These are phyloP conservation scores for Hypoxylon rubiginosum DNA, from an alignment of 2,329 filamentous ascomycete species.

Conservation along the genomic window DNA sequence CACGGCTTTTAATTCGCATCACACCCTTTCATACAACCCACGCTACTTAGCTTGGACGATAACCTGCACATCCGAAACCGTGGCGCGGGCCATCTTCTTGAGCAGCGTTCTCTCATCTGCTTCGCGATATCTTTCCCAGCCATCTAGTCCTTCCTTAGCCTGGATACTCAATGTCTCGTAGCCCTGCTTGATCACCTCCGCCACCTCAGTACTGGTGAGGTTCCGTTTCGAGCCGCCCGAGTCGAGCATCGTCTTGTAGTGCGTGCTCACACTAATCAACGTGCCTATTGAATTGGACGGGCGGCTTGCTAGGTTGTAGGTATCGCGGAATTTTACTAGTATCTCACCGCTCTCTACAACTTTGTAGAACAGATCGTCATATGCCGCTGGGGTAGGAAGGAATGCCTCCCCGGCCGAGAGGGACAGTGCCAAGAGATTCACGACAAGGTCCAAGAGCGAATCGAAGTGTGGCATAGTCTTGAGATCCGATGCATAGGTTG, in stretches of 20 bases:
- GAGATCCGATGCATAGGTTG: conserved; percentile 85
- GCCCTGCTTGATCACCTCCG: conserved; percentile 92
- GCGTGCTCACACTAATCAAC: conserved; percentile 82
- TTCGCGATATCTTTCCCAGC: conserved; percentile 89
- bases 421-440: conserved; percentile 86
- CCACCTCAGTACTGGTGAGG: conserved; percentile 86
- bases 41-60: conserved; percentile 59
- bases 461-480: conserved; percentile 77
- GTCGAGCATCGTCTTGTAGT: conserved; percentile 86
- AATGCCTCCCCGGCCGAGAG: conserved; percentile 91
- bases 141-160: conserved; percentile 85
- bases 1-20: conserved; percentile 1
- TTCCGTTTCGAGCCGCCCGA: conserved; percentile 70
- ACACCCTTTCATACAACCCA: background rate
- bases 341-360: conserved; percentile 91
- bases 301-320: conserved; percentile 73
- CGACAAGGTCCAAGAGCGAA: conserved; percentile 79
- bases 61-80: conserved; percentile 72
- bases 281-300: conserved; percentile 83
- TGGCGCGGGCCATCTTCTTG: conserved; percentile 87
- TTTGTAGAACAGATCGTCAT: conserved; percentile 99
- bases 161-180: conserved; percentile 96
- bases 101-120: conserved; percentile 85
- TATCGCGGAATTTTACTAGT: conserved; percentile 83
- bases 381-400: conserved; percentile 85